Evolutionary conservation across 768 basidiomycete species (phyloP).

Genomic region (Russula griseocarnosa): DNA sequence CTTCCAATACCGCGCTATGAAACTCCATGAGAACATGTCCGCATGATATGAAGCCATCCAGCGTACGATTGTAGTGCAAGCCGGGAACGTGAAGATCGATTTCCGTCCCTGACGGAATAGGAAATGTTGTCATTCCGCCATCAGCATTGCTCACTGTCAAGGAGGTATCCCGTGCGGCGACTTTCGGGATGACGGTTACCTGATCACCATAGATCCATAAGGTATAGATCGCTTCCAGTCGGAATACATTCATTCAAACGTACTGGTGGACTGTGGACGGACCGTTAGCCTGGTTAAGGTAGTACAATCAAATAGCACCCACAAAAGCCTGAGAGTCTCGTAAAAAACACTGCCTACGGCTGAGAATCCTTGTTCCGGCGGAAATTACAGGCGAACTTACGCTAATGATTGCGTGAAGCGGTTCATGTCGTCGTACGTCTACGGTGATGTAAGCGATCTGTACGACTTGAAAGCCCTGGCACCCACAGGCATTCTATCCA

Average conservation of each 20-base stretch:
- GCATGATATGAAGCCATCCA: too few relatives aligned
- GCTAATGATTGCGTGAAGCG: constrained; percentile 27
- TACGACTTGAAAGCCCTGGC: background rate
- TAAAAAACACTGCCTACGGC: constrained; percentile 41
- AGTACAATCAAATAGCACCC: background rate
- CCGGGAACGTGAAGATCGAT: constrained; percentile 40
- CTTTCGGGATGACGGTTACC: constrained; percentile 45
- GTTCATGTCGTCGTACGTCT: constrained; percentile 31
- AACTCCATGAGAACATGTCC: background rate
- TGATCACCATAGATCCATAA: constrained; percentile 39
- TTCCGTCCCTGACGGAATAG: constrained; percentile 42
- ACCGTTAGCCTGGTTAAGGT: background rate
- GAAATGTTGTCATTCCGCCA: constrained; percentile 41
- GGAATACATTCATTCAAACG: background rate
- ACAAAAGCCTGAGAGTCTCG: too few relatives aligned
- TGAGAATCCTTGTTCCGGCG: background rate
- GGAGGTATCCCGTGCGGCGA: constrained; percentile 44
- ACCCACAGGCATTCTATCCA: constrained; percentile 28
- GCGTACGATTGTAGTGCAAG: constrained; percentile 49
- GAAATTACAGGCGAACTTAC: constrained; percentile 8
- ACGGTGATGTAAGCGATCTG: background rate
- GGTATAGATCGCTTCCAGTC: background rate
- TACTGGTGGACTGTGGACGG: constrained; percentile 14
- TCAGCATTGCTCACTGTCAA: constrained; percentile 35
- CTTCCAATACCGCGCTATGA: constrained; percentile 52